Evolutionary conservation across 768 basidiomycete genomes (phyloP).

Genomic region (Lyophyllum decastes): DNA sequence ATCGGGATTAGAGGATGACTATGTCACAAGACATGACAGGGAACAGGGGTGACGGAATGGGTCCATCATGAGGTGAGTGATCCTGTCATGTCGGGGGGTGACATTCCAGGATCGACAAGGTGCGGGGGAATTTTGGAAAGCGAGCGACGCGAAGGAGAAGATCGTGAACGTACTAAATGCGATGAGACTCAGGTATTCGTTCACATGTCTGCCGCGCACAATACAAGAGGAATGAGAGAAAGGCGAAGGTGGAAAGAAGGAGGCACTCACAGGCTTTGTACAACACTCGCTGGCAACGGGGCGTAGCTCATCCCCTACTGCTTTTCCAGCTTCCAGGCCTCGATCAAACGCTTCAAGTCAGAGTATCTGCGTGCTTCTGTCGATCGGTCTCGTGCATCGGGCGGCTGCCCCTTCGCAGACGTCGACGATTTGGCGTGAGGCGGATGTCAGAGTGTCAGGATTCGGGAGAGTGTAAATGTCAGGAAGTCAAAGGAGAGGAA

Average conservation of each 20-base stretch:
- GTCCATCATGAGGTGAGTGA: background rate
- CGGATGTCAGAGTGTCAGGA: background rate
- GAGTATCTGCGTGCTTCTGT: background rate
- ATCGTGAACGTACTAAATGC: slow-evolving; percentile 8
- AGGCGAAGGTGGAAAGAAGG: background rate
- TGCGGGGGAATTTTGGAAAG: background rate
- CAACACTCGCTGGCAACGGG: background rate
- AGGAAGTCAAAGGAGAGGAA: background rate
- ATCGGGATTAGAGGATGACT: background rate
- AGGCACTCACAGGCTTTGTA: slow-evolving; percentile 4
- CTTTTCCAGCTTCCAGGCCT: background rate
- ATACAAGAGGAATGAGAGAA: background rate
- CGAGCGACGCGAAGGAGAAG: background rate
- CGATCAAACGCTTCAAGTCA: background rate
- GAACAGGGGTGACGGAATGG: background rate
- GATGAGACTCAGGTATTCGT: slow-evolving; percentile 4
- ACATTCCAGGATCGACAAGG: background rate
- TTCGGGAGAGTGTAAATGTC: background rate
- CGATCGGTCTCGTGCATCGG: background rate
- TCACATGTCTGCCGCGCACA: background rate
- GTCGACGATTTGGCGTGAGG: background rate
- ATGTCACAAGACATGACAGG: background rate
- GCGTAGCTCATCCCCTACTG: slow-evolving; percentile 7
- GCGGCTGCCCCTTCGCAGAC: background rate
- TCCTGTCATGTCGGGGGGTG: background rate